Conservation (phyloP, 192 early-diverging fungal species). For the Coemansia sp. region DNA sequence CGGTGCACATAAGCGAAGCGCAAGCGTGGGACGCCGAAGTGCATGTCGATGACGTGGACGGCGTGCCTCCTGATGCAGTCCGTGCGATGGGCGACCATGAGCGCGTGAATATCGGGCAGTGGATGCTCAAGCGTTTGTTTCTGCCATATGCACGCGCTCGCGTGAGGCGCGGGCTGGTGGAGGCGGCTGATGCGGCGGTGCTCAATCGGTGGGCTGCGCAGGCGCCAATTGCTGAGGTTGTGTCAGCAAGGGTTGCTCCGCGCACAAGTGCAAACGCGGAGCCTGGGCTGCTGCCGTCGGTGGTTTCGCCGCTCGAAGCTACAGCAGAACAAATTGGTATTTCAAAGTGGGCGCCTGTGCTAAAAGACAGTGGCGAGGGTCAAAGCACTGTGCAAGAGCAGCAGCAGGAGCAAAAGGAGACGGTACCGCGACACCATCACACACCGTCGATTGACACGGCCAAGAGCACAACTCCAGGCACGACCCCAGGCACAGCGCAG, state of each 20-base stretch:
- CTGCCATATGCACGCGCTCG: conserved; percentile 65
- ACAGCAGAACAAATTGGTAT: neutral
- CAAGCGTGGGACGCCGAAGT: conserved; percentile 86
- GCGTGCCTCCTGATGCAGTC: conserved; percentile 38
- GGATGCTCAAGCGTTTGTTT: conserved; percentile 55
- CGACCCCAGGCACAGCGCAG: conserved; percentile 3
- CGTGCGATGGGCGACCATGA: conserved; percentile 40
- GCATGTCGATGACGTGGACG: conserved; percentile 78
- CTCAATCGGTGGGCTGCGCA: conserved; percentile 56
- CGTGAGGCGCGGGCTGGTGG: conserved; percentile 74
- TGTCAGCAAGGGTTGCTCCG: conserved; percentile 20
- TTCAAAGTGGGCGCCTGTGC: neutral
- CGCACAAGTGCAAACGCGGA: neutral
- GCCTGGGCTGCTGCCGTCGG: neutral
- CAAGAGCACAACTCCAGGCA: neutral
- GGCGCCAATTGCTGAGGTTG: conserved; percentile 42
- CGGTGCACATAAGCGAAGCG: conserved; percentile 79
- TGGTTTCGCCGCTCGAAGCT: neutral
- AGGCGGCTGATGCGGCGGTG: conserved; percentile 53
- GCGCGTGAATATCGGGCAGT: conserved; percentile 51
- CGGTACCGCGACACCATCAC: conserved; percentile 25
- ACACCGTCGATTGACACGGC: conserved; percentile 35
- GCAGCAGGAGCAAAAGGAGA: neutral
- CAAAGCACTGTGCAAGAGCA: neutral
- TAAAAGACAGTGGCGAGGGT: neutral